A percentile compares a stretch with the other conserved stretches of the same genome.
phyloP scores from a whole-genome alignment of 306 rosid species.

The Vigna unguiculata region DNA sequence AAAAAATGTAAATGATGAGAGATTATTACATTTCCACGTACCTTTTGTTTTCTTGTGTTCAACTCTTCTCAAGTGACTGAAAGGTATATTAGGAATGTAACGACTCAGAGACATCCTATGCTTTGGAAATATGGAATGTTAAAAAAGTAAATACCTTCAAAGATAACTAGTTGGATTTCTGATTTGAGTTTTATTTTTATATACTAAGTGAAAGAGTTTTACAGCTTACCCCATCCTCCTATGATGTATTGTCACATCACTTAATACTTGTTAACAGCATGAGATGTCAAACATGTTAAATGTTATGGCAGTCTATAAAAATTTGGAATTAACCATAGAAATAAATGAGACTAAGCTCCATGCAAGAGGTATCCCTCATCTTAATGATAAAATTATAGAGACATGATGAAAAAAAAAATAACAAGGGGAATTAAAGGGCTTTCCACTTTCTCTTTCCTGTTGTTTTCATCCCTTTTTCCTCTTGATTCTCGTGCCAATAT shows the following conservation, averaged over 20 bases:
- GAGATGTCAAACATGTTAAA: not conserved
- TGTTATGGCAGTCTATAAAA: constrained; percentile 13
- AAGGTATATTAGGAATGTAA: constrained; percentile 9
- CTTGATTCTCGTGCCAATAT: constrained; percentile 4
- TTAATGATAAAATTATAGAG: constrained; percentile 3
- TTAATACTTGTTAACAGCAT: constrained; percentile 9
- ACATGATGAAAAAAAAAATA: not conserved
- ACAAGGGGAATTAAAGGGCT: constrained; percentile 16
- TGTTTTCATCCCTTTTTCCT: not conserved
- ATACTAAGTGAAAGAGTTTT: constrained; percentile 28
- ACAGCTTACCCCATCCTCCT: constrained; percentile 6
- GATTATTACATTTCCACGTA: not conserved
- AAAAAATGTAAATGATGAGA: constrained; percentile 12
- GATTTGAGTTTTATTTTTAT: constrained; percentile 22
- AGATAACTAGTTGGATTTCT: constrained; percentile 13
- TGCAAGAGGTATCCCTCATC: constrained; percentile 5
- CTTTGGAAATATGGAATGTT: constrained; percentile 33
- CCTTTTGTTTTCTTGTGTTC: constrained; percentile 1
- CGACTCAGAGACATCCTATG: not conserved
- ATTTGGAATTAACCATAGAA: constrained; percentile 16
- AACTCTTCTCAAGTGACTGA: constrained; percentile 7
- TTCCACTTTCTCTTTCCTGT: constrained; percentile 6
- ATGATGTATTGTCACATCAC: constrained; percentile 3
- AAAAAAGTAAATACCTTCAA: constrained; percentile 26
- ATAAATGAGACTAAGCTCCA: constrained; percentile 16